Conservation (phyloP, 495 filamentous ascomycete genomes). For the Aspergillus affinis region DNA sequence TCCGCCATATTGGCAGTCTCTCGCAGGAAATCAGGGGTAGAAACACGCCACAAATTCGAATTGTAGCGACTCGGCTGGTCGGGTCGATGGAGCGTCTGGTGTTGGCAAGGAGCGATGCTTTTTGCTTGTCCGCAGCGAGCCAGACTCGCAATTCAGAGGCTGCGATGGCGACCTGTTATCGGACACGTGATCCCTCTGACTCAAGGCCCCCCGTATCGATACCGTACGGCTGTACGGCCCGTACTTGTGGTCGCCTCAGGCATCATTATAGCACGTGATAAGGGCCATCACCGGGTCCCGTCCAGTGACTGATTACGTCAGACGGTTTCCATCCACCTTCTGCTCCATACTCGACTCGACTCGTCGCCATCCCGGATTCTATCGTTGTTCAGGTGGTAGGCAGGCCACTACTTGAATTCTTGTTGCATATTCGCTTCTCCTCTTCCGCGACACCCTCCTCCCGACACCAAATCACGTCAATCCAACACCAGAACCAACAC, state of each 20-base stretch:
- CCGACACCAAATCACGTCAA: too few species aligned
- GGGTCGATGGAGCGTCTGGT: neutral
- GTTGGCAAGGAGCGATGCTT: neutral
- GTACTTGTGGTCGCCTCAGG: neutral
- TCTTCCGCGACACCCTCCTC: constrained; percentile 9
- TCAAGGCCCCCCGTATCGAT: constrained; percentile 19
- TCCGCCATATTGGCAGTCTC: constrained; percentile 37
- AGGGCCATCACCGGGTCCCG: neutral
- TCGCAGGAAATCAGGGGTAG: neutral
- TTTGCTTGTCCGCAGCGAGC: constrained; percentile 7
- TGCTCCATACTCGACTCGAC: constrained; percentile 6
- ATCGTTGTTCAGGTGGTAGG: constrained; percentile 32
- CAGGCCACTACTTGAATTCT: constrained; percentile 37
- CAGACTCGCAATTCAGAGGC: constrained; percentile 11
- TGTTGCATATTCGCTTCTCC: constrained; percentile 9
- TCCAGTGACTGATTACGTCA: constrained; percentile 24
- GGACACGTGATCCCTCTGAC: constrained; percentile 32
- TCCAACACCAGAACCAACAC: neutral
- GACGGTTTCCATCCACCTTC: constrained; percentile 6
- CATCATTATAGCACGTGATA: neutral
- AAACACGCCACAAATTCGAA: constrained; percentile 18
- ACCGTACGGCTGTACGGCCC: neutral
- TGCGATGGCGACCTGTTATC: constrained; percentile 42
- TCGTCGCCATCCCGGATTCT: constrained; percentile 26
- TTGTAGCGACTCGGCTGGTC: neutral